A percentile compares a stretch with the other conserved stretches of the same genome.
phyloP scores from a whole-genome alignment of 148 eudicot species.

The Dysphania ambrosioides region DNA sequence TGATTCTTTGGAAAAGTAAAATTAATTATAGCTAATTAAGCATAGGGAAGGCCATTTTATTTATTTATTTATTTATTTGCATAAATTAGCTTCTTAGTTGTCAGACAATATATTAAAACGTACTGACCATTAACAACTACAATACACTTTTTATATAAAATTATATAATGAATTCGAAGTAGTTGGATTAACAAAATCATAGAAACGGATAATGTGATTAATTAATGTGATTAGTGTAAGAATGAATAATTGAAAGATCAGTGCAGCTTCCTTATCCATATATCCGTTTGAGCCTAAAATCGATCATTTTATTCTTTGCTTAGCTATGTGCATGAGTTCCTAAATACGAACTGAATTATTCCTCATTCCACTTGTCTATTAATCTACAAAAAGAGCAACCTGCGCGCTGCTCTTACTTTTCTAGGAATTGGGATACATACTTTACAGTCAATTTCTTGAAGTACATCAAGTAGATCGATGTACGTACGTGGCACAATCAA shows the following conservation, averaged over 20 bases:
- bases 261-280: conserved; percentile 14
- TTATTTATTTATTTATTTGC: not conserved
- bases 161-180: no score
- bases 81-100: not conserved
- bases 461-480: no score
- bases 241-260: not conserved
- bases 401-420: conserved; percentile 3
- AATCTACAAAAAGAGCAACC: not conserved
- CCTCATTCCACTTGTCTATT: not conserved
- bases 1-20: no score
- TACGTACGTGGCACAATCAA: no score
- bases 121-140: not conserved
- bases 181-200: not conserved
- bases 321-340: conserved; percentile 2
- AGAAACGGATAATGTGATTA: not conserved
- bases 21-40: no score
- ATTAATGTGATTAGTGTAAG: not conserved
- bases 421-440: not conserved
- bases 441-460: not conserved
- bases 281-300: conserved; percentile 8
- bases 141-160: no score
- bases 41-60: not conserved
- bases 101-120: no score
- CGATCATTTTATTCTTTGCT: not conserved
- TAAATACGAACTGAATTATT: conserved; percentile 18